Evolutionary conservation across 768 basidiomycete genomes (phyloP).

Genomic region (Russula sp.): DNA sequence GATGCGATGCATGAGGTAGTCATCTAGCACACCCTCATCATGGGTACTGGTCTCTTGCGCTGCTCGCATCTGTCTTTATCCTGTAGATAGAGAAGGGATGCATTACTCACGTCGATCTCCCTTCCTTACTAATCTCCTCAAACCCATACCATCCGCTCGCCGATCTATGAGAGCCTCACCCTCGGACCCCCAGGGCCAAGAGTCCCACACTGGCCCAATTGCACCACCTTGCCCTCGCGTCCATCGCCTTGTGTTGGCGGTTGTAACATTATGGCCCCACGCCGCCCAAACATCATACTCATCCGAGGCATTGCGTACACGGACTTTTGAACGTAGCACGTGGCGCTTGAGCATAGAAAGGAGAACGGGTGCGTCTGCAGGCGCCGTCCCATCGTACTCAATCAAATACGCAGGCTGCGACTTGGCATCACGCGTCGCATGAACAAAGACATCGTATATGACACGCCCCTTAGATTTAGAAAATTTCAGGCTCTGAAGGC

Average conservation of each 20-base stretch:
- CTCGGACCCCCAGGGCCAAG: slow-evolving; percentile 56
- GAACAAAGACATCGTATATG: slow-evolving; percentile 82
- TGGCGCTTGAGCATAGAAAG: slow-evolving; percentile 72
- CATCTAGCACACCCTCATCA: slow-evolving; percentile 43
- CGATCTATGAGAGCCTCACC: slow-evolving; percentile 51
- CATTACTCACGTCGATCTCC: slow-evolving; percentile 65
- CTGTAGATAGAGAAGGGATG: slow-evolving; percentile 4
- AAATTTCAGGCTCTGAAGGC: slow-evolving; percentile 13
- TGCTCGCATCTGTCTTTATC: slow-evolving; percentile 25
- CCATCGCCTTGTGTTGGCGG: slow-evolving; percentile 43
- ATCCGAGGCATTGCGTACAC: slow-evolving; percentile 66
- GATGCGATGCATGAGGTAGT: slow-evolving; percentile 75
- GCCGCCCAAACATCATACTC: slow-evolving; percentile 78
- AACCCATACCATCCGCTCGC: slow-evolving; percentile 74
- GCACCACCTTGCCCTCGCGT: slow-evolving; percentile 60
- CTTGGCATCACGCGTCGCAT: slow-evolving; percentile 42
- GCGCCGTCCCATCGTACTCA: slow-evolving; percentile 55
- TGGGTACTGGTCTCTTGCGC: slow-evolving; percentile 51
- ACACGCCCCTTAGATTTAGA: slow-evolving; percentile 70
- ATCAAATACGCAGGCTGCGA: slow-evolving; percentile 53
- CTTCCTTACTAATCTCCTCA: slow-evolving; percentile 58
- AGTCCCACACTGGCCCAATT: slow-evolving; percentile 68
- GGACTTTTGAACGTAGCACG: slow-evolving; percentile 84
- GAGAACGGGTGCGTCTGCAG: slow-evolving; percentile 46
- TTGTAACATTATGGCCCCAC: slow-evolving; percentile 49